These are phyloP conservation scores for Erythrobasidium hasegawianum DNA, from an alignment of 1,284 basidiomycete genomes.

Conservation along the genomic window DNA sequence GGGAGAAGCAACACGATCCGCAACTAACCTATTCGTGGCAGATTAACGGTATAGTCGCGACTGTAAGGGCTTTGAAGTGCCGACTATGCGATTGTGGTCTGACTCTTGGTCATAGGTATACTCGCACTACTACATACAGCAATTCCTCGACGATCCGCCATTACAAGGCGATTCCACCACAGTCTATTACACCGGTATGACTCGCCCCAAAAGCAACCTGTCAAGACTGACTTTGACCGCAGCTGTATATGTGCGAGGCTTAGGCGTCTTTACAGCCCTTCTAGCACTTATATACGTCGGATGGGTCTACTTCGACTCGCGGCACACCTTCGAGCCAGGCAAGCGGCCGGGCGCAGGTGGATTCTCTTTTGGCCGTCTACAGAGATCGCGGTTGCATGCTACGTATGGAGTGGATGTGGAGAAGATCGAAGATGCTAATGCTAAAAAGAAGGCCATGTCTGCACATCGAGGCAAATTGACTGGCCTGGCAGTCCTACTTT, in stretches of 20 bases:
- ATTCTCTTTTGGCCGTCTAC: background rate
- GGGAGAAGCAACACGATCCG: background rate
- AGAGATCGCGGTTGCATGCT: background rate
- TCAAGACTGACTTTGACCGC: background rate
- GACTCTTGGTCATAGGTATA: background rate
- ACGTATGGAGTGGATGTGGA: slow-evolving; percentile 1
- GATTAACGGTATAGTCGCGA: background rate
- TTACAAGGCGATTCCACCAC: slow-evolving; percentile 1
- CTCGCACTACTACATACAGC: background rate
- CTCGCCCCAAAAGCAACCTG: background rate
- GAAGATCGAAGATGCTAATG: background rate
- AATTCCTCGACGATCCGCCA: background rate
- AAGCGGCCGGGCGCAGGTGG: background rate
- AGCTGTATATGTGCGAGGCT: background rate
- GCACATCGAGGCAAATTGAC: background rate
- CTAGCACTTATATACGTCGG: background rate
- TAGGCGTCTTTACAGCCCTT: slow-evolving; percentile 4
- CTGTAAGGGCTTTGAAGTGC: background rate
- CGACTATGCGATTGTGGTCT: too few species aligned
- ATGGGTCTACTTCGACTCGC: slow-evolving; percentile 3
- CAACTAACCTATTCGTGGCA: background rate
- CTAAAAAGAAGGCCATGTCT: background rate
- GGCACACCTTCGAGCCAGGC: background rate
- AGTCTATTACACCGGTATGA: background rate
- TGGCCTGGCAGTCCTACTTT: slow-evolving; percentile 1